These are phyloP conservation scores for Macrotyloma uniflorum DNA, from an alignment of 306 rosid species.

Conservation along the genomic window DNA sequence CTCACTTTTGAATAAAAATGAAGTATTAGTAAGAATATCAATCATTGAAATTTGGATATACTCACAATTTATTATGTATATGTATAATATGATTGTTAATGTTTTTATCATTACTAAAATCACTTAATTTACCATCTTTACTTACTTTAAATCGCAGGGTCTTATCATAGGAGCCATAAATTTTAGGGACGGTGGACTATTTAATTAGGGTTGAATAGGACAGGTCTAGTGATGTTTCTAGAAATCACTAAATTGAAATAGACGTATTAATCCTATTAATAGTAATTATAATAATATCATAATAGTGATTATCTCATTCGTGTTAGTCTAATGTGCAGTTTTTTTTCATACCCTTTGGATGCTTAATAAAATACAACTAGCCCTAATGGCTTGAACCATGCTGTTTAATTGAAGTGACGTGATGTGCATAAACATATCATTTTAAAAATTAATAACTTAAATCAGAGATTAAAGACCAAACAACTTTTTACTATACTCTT, in stretches of 20 bases:
- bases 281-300: not conserved
- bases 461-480: not conserved
- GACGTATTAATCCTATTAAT: constrained; percentile 17
- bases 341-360: not conserved
- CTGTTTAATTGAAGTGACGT: constrained; percentile 31
- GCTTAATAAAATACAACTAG: constrained; percentile 31
- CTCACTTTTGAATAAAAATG: not conserved
- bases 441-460: not conserved
- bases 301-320: constrained; percentile 33
- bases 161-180: too few species aligned
- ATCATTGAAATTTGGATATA: too few species aligned
- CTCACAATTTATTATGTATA: not conserved
- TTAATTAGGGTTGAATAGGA: not conserved
- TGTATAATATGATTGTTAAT: too few species aligned
- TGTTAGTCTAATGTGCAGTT: not conserved
- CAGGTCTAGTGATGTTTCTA: constrained; percentile 18
- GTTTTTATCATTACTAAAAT: not conserved
- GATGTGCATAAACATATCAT: not conserved
- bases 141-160: too few species aligned
- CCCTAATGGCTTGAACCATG: constrained; percentile 38
- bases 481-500: not conserved
- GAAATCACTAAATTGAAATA: constrained; percentile 24
- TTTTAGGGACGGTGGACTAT: not conserved
- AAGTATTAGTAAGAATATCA: not conserved
- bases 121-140: not conserved